A percentile compares a stretch with the other conserved stretches of the same genome.
phyloP scores from a whole-genome alignment of 768 basidiomycete species.

The Leccinum ochraceum region DNA sequence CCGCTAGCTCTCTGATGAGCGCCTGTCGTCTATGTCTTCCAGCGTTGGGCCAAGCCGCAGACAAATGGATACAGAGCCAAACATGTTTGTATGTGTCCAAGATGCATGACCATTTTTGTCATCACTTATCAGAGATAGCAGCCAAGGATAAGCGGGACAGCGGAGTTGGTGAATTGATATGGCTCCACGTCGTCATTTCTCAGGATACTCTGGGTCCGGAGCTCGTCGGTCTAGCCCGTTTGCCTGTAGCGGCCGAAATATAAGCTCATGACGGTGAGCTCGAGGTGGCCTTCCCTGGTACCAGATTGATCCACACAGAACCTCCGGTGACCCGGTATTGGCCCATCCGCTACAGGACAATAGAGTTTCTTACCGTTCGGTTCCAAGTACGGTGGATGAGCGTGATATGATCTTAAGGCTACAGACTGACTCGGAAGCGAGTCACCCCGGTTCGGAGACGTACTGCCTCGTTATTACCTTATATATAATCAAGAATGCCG shows the following conservation, averaged over 20 bases:
- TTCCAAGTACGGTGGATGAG: neutral
- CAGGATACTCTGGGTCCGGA: neutral
- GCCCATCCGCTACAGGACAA: neutral
- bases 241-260: neutral
- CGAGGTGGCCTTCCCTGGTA: too few relatives aligned
- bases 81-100: neutral
- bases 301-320: neutral
- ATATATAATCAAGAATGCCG: conserved; percentile 7
- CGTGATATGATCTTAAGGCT: conserved; percentile 11
- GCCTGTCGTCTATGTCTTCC: neutral
- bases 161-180: neutral
- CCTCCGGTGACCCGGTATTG: neutral
- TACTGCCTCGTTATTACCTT: conserved; percentile 19
- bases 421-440: conserved; percentile 15
- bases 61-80: neutral
- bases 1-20: neutral
- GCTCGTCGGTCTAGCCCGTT: neutral
- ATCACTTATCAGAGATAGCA: neutral
- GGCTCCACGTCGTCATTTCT: neutral
- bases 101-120: conserved; percentile 1
- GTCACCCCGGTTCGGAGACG: conserved; percentile 13
- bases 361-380: too few relatives aligned
- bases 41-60: neutral
- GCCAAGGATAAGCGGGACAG: neutral
- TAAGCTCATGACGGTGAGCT: neutral